Evolutionary conservation across 139 green algal species (phyloP).

Genomic region (Deuterostichococcus epilithicus): DNA sequence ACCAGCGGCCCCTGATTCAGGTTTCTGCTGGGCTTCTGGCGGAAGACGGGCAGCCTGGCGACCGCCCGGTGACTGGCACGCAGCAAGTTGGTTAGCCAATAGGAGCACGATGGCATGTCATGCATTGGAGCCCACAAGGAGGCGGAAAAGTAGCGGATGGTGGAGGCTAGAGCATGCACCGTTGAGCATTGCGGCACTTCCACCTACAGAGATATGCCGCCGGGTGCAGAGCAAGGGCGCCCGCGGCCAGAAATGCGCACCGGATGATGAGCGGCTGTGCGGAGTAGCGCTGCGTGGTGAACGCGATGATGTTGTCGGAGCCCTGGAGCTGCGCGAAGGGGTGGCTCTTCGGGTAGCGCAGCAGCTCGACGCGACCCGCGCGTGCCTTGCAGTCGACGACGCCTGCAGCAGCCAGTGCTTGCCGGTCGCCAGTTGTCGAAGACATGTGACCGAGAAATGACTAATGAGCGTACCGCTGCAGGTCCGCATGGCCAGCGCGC

Average conservation of each 20-base stretch:
- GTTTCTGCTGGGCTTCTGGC: too few relatives aligned
- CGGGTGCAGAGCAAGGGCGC: slow-evolving; percentile 33
- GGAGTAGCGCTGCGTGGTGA: slow-evolving; percentile 79
- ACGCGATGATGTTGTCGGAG: slow-evolving; percentile 91
- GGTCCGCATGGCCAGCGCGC: neutral
- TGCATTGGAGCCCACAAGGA: too few relatives aligned
- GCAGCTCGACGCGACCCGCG: slow-evolving; percentile 84
- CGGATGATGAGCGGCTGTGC: slow-evolving; percentile 83
- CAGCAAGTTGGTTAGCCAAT: too few relatives aligned
- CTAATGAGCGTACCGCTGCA: too few relatives aligned
- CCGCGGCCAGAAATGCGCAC: neutral
- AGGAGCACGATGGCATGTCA: too few relatives aligned
- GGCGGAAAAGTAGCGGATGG: too few relatives aligned
- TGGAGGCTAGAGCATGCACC: too few relatives aligned
- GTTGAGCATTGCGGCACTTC: neutral
- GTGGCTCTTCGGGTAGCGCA: slow-evolving; percentile 77
- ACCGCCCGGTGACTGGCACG: too few relatives aligned
- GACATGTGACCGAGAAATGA: too few relatives aligned
- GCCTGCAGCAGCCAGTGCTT: slow-evolving; percentile 21
- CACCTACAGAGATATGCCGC: too few relatives aligned
- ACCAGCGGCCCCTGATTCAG: too few relatives aligned
- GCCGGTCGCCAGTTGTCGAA: neutral
- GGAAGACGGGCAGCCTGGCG: too few relatives aligned
- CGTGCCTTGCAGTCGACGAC: slow-evolving; percentile 76
- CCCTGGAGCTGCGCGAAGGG: slow-evolving; percentile 84